A percentile compares a stretch with the other conserved stretches of the same genome.
These are phyloP conservation scores for Kokia cookei DNA, from an alignment of 441 rosid genomes.

Conservation along the genomic window DNA sequence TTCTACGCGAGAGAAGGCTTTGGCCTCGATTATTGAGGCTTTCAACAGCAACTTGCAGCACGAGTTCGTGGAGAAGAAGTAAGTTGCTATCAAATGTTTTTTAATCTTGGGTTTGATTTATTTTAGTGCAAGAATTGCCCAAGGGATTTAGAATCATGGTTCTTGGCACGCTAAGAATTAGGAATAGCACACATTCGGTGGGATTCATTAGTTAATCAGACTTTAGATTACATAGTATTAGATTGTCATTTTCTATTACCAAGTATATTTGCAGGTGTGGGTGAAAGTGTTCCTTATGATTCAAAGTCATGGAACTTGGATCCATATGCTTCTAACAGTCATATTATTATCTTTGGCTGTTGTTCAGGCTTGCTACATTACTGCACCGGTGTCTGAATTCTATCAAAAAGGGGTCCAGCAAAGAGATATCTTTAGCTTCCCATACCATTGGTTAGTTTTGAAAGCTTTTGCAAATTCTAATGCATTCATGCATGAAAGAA, in stretches of 20 bases:
- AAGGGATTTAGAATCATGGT: neutral
- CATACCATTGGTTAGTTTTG: conserved; percentile 59
- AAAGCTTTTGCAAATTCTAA: neutral
- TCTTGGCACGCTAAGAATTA: neutral
- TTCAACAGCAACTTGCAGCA: conserved; percentile 63
- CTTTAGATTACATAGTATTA: neutral
- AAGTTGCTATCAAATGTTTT: conserved; percentile 9
- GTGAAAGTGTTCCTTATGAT: neutral
- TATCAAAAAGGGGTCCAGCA: conserved; percentile 65
- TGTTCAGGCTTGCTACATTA: conserved; percentile 71
- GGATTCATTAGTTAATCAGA: neutral
- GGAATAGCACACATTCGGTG: neutral
- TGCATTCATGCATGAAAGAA: neutral
- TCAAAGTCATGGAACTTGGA: neutral
- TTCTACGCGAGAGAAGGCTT: conserved; percentile 82
- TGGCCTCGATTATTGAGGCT: conserved; percentile 59
- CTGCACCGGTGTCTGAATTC: conserved; percentile 61
- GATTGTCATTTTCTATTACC: neutral
- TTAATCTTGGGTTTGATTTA: neutral
- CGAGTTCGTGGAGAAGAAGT: conserved; percentile 80
- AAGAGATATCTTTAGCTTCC: conserved; percentile 65
- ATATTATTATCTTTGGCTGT: conserved; percentile 2
- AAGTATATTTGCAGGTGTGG: neutral
- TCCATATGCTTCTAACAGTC: neutral
- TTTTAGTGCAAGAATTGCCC: neutral